Evolutionary conservation across 1,139 yeast species (phyloP).

Genomic region (Diutina ranongensis): DNA sequence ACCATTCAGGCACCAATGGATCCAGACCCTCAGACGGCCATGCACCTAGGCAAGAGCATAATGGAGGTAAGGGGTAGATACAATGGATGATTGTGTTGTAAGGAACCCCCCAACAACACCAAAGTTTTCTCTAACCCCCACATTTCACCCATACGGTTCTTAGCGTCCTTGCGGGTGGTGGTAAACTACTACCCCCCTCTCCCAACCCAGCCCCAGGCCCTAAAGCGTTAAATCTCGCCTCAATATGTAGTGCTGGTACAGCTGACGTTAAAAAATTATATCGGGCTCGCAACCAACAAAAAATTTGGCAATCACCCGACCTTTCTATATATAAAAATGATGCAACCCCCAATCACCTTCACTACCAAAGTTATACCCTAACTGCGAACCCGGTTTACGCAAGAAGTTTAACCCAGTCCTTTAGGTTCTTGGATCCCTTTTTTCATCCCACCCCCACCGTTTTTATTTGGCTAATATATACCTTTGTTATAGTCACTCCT

Average conservation of each 20-base stretch:
- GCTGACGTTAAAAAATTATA: neutral
- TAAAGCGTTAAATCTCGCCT: neutral
- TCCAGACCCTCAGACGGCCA: neutral
- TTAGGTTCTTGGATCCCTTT: neutral
- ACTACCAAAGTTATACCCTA: neutral
- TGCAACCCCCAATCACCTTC: neutral
- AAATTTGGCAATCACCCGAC: slow-evolving; percentile 3
- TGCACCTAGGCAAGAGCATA: neutral
- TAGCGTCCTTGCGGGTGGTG: neutral
- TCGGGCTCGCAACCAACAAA: neutral
- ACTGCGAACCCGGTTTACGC: too few relatives aligned
- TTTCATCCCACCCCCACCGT: neutral
- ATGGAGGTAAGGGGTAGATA: neutral
- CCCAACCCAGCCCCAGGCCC: neutral
- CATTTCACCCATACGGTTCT: too few relatives aligned
- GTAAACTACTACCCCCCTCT: too few relatives aligned
- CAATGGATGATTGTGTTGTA: neutral
- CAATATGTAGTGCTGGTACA: neutral
- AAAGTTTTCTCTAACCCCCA: too few relatives aligned
- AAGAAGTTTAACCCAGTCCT: neutral
- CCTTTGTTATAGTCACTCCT: slow-evolving; percentile 6
- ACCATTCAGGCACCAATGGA: neutral
- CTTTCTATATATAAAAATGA: neutral
- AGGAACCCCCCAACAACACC: too few relatives aligned
- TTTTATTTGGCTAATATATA: neutral